Conservation (phyloP, 768 basidiomycete species). For the Serendipita indica region DNA sequence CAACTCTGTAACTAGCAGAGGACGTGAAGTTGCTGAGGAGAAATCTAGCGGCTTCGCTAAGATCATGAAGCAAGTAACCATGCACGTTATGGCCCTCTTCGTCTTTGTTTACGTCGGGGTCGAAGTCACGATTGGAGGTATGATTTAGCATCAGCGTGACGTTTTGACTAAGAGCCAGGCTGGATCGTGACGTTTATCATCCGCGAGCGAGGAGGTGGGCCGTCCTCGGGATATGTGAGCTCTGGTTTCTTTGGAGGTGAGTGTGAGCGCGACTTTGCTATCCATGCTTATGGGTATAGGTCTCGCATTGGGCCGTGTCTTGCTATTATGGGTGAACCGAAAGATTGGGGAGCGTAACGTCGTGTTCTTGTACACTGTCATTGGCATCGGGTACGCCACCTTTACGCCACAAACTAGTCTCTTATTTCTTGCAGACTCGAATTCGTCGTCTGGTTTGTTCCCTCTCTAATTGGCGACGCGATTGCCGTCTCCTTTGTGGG, state of each 20-base stretch:
- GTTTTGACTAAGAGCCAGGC: conserved; percentile 20
- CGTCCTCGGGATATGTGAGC: conserved; percentile 35
- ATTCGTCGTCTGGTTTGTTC: conserved; percentile 42
- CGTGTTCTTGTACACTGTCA: conserved; percentile 25
- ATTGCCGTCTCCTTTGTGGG: conserved; percentile 42
- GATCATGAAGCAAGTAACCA: conserved; percentile 11
- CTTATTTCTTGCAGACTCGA: conserved; percentile 31
- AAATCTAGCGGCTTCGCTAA: neutral
- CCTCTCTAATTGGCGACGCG: conserved; percentile 37
- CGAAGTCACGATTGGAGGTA: conserved; percentile 16
- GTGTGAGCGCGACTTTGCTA: neutral
- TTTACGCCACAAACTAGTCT: neutral
- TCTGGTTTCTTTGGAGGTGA: conserved; percentile 32
- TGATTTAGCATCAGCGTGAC: neutral
- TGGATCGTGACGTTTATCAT: conserved; percentile 43
- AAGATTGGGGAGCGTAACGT: conserved; percentile 23
- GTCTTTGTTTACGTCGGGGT: conserved; percentile 16
- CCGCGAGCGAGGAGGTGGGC: conserved; percentile 31
- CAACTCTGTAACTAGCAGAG: neutral
- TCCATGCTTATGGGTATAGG: conserved; percentile 19
- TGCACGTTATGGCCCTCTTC: conserved; percentile 15
- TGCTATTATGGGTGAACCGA: conserved; percentile 33
- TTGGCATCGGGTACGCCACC: conserved; percentile 18
- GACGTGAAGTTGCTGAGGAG: neutral
- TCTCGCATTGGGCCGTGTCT: conserved; percentile 37